These are phyloP conservation scores for Immersiporthe knoxdaviesiana DNA, from an alignment of 2,329 filamentous ascomycete species.

Conservation along the genomic window DNA sequence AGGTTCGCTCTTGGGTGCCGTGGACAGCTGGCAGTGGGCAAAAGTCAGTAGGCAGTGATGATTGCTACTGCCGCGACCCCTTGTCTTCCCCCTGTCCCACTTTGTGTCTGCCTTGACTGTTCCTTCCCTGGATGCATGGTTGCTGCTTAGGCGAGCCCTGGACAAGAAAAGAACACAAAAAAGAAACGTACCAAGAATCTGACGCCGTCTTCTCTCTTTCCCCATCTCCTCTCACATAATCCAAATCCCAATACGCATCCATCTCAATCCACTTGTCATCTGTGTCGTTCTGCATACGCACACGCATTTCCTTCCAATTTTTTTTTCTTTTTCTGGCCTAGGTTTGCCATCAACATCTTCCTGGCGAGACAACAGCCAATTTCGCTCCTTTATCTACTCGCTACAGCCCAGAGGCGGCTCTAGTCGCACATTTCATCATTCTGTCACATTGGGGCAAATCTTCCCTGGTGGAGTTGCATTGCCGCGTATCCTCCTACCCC, in stretches of 20 bases:
- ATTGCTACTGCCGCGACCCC: background rate
- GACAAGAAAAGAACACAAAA: conserved; percentile 4
- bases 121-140: background rate
- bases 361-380: conserved; percentile 5
- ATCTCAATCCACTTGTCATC: background rate
- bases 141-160: background rate
- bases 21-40: too few species aligned
- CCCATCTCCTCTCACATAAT: background rate
- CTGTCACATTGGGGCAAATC: conserved; percentile 10
- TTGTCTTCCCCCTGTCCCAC: background rate
- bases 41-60: background rate
- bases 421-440: conserved; percentile 1
- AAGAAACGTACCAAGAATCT: background rate
- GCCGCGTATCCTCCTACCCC: conserved; percentile 2
- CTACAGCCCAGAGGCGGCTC: background rate
- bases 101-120: background rate
- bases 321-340: background rate
- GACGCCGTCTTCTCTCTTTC: background rate
- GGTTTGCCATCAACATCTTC: background rate
- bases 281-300: background rate
- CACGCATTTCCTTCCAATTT: background rate
- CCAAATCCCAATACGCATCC: background rate
- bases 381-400: conserved; percentile 4
- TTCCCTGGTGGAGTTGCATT: background rate
- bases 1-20: too few species aligned